These are phyloP conservation scores for Sphagnum contortum DNA, from an alignment of 225 moss, liverwort and hornwort species.

Conservation along the genomic window DNA sequence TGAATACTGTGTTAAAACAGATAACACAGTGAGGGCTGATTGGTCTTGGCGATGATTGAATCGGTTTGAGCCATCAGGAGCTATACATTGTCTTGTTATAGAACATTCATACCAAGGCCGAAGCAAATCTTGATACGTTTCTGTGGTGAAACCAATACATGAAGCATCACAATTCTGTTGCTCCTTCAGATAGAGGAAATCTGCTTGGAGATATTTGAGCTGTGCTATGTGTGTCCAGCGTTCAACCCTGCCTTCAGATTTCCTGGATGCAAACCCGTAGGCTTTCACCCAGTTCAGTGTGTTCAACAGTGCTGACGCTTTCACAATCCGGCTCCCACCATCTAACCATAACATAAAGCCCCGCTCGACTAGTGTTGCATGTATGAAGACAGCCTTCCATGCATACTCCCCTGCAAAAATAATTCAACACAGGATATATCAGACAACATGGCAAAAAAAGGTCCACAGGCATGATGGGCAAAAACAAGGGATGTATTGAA, in stretches of 20 bases:
- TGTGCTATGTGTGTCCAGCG: conserved; percentile 38
- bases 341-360: conserved; percentile 57
- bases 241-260: conserved; percentile 20
- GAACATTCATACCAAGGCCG: conserved; percentile 66
- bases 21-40: conserved; percentile 44
- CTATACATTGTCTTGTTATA: conserved; percentile 51
- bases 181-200: conserved; percentile 26
- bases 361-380: conserved; percentile 37
- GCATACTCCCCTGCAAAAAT: conserved; percentile 48
- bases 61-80: conserved; percentile 51
- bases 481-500: background rate
- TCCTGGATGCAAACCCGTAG: conserved; percentile 26
- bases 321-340: conserved; percentile 48
- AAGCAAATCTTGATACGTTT: conserved; percentile 24
- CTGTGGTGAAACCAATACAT: conserved; percentile 41
- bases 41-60: conserved; percentile 68
- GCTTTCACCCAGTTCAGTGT: conserved; percentile 31
- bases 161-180: conserved; percentile 54
- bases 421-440: background rate
- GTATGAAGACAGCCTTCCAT: conserved; percentile 56
- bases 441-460: background rate
- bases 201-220: conserved; percentile 44
- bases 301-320: conserved; percentile 11
- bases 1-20: conserved; percentile 12
- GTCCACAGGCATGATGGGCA: background rate